Evolutionary conservation across 352 stramenopile genomes (phyloP), one percentile per base, ranked within the genome.

Genomic region (Poterioochromonas sp.): DNA sequence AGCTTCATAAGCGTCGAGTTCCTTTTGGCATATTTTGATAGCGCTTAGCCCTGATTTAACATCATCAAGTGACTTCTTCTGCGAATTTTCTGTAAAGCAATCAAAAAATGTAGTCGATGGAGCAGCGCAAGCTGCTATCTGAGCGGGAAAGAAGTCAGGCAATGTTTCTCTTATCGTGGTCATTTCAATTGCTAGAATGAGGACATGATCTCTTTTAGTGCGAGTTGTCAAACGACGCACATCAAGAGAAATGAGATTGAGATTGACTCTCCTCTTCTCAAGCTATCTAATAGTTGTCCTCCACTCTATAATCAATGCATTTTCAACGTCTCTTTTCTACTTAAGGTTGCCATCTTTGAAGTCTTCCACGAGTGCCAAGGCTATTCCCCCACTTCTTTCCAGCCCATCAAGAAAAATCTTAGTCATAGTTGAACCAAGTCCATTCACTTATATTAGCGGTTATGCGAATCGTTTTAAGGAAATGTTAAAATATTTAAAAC

Each of bases 401-500:
- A n/a, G 54, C 11, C 43, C 43, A 60, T 35, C 69, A 37, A 5
- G 49, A 29, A 83, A 83, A 70, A 79, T 91, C 18, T 82, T 79
- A 32, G 80, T 91, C 37, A 83, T 90, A 62, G 83, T 91, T 22
- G 87, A 91, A 80, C 87, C 87, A 26, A 91, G 87, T 1, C 89
- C 89, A 12, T 94, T 93, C 79, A 92, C 85, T 5, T 88, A 94
- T 79, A 86, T 94, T 32, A 90, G 85, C 70, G 89, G 89, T 18
- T 94, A 94, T 79, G 83, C 88, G 76, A 94, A 94, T 81, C 85
- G 89, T 47, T 94, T 93, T 84, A 89, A 91, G 37, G 89, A 94
- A 82, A 89, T 93, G 86, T 81, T 94, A 3, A 89, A 89, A 68
- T 92, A 86, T 79, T 77, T 92, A 18, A 79, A 80, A 22, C 85